phyloP scores from a whole-genome alignment of 2,329 filamentous ascomycete genomes.

The Fusarium domesticum region DNA sequence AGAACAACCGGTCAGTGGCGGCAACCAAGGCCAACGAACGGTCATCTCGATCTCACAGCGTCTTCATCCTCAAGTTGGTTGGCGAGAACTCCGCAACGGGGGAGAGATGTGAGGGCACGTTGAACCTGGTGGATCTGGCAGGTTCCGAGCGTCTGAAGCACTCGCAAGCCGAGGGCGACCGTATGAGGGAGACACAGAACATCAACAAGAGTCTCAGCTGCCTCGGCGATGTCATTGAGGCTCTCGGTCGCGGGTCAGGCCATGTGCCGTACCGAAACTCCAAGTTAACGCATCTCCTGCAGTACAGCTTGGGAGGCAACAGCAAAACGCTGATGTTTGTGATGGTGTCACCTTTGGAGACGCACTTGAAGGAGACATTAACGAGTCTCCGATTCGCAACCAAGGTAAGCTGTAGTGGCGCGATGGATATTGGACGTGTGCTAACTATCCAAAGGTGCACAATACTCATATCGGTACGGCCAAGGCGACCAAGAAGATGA shows the following conservation, averaged over 20 bases:
- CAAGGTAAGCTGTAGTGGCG: conserved; percentile 58
- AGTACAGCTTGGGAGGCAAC: conserved; percentile 92
- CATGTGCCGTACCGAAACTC: conserved; percentile 96
- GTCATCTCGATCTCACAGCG: conserved; percentile 89
- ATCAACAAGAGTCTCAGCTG: conserved; percentile 96
- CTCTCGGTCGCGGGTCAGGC: conserved; percentile 76
- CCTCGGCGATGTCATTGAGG: conserved; percentile 90
- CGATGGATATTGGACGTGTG: neutral
- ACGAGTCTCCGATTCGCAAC: conserved; percentile 95
- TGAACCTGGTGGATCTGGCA: conserved; percentile 94
- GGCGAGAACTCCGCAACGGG: conserved; percentile 71
- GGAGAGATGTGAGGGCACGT: conserved; percentile 84
- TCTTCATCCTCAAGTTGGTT: conserved; percentile 83
- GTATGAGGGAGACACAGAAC: conserved; percentile 90
- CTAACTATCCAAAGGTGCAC: conserved; percentile 55
- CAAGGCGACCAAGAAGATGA: conserved; percentile 66
- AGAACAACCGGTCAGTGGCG: conserved; percentile 84
- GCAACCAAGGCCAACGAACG: conserved; percentile 97
- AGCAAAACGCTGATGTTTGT: conserved; percentile 99
- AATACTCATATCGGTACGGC: conserved; percentile 92
- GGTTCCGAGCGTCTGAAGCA: conserved; percentile 89
- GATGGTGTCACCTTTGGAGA: conserved; percentile 91
- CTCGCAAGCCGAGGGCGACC: conserved; percentile 79
- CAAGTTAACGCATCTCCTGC: conserved; percentile 91
- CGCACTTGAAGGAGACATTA: conserved; percentile 86